Base-by-base conservation (phyloP, 192 early-diverging fungal genomes). In the Chytriomyces sp. region DNA sequence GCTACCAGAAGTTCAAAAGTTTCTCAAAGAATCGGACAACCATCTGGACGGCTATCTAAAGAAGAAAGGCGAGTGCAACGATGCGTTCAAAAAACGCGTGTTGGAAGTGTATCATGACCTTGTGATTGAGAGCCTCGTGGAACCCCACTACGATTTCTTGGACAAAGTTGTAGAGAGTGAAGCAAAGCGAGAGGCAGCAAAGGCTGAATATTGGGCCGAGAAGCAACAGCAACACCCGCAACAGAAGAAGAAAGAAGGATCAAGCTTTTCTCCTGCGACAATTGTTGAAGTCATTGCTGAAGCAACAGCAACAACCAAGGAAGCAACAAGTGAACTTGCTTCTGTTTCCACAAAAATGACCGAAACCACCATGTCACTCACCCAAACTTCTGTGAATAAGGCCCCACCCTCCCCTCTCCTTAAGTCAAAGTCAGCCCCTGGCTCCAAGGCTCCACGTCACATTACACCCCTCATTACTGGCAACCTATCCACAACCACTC, bases 31-130 rank as follows among this genome's bases (percentile, higher is more conserved):
- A 26, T 65, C 72, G 40, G 81, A 85, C 74, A 60, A 70, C 5
- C 44, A 65, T 10, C 59, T 79, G 32, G 74, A 85, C n/a, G 78
- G 78, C 12, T 78, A 83, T 53, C 37, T 85, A 14, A 80, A 75
- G 22, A 66, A 78, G 25, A 31, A 28, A 7, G 83, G 83, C 38
- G 83, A 85, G 62, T 53, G 59, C 39, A 52, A 19, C n/a, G 33
- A 28, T 0, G 39, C 26, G 3, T 82, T 85, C 63, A 67, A 78
- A 44, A 66, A 75, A 1, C 78, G 83, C 8, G 75, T 82, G 4
- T 39, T 77, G n/a, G 72, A 78, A 22, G 78, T 85, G 37, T 85
- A 85, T 79, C 53, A 75, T 17, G 76, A 80, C 28, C 31, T 85
- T 0, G 70, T 85, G 28, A 64, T 78, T 8, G 40, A 52, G n/a